These are phyloP conservation scores for Starmerella apicola DNA, from an alignment of 805 yeast genomes.

Conservation along the genomic window DNA sequence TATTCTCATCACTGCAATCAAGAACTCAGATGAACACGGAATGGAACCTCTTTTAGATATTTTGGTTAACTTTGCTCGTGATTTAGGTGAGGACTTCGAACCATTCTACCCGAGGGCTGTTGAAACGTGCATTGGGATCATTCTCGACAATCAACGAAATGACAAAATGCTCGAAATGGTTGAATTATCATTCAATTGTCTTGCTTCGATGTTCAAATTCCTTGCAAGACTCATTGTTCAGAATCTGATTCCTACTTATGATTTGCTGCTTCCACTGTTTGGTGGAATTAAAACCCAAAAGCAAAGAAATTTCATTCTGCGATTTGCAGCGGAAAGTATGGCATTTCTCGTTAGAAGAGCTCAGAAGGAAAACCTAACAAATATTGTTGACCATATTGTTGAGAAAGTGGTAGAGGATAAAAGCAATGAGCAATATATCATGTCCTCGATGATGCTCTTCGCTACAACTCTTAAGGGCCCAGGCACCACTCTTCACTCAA, in stretches of 20 bases:
- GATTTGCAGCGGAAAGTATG: slow-evolving; percentile 83
- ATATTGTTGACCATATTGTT: slow-evolving; percentile 35
- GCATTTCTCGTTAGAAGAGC: slow-evolving; percentile 72
- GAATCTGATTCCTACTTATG: slow-evolving; percentile 60
- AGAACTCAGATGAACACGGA: slow-evolving; percentile 51
- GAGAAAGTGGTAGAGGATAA: slow-evolving; percentile 24
- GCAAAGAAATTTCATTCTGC: slow-evolving; percentile 37
- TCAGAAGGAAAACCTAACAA: slow-evolving; percentile 34
- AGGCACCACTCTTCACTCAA: slow-evolving; percentile 62
- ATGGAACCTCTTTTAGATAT: slow-evolving; percentile 72
- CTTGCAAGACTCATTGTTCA: slow-evolving; percentile 50
- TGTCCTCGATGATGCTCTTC: slow-evolving; percentile 47
- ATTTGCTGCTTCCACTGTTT: slow-evolving; percentile 50
- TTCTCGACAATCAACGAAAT: slow-evolving; percentile 29
- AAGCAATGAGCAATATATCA: slow-evolving; percentile 39
- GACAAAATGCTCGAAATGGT: slow-evolving; percentile 45
- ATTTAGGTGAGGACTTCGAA: slow-evolving; percentile 82
- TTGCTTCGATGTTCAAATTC: slow-evolving; percentile 85
- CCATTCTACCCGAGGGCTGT: slow-evolving; percentile 49
- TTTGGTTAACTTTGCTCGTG: slow-evolving; percentile 77
- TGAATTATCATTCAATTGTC: slow-evolving; percentile 72
- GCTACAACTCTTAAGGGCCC: slow-evolving; percentile 68
- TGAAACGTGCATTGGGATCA: slow-evolving; percentile 37
- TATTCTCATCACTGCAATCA: slow-evolving; percentile 36
- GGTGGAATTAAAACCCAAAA: slow-evolving; percentile 34